A percentile compares a stretch with the other conserved stretches of the same genome.
Evolutionary conservation across 2,329 filamentous ascomycete species (phyloP).

Genomic region (Coniochaeta sp.): DNA sequence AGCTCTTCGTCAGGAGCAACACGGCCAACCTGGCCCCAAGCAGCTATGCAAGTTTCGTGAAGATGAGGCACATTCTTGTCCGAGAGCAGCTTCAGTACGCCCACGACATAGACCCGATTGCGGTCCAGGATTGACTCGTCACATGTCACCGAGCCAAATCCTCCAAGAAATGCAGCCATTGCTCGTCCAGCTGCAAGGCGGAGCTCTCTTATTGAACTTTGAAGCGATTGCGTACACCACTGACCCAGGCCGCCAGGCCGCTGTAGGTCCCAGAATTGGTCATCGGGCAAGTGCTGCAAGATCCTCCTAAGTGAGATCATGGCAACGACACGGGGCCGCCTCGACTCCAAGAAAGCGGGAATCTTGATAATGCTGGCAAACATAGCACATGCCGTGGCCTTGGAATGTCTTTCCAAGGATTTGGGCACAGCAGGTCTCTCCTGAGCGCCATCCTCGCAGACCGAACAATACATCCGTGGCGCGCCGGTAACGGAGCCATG

Average conservation of each 20-base stretch:
- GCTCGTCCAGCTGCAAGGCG: slow-evolving; percentile 69
- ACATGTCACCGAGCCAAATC: slow-evolving; percentile 23
- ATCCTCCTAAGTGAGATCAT: slow-evolving; percentile 67
- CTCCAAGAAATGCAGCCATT: slow-evolving; percentile 41
- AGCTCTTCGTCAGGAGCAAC: slow-evolving; percentile 74
- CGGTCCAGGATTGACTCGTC: slow-evolving; percentile 39
- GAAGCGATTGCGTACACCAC: slow-evolving; percentile 74
- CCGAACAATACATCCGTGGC: slow-evolving; percentile 4
- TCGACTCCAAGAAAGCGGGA: slow-evolving; percentile 41
- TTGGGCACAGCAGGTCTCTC: not conserved
- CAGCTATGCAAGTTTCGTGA: slow-evolving; percentile 78
- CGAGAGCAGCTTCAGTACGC: slow-evolving; percentile 64
- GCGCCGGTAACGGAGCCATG: slow-evolving; percentile 8
- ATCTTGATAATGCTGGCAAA: slow-evolving; percentile 40
- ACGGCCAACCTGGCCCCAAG: slow-evolving; percentile 78
- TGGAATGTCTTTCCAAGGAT: slow-evolving; percentile 16
- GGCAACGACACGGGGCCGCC: slow-evolving; percentile 58
- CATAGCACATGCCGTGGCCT: slow-evolving; percentile 31
- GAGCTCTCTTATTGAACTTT: slow-evolving; percentile 78
- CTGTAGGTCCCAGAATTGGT: slow-evolving; percentile 58
- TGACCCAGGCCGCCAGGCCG: slow-evolving; percentile 58
- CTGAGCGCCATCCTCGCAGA: not conserved
- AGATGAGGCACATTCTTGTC: slow-evolving; percentile 60
- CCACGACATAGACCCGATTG: slow-evolving; percentile 65
- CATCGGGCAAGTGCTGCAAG: slow-evolving; percentile 56